Base-by-base conservation (phyloP, 306 rosid genomes). In the Fagus crenata region DNA sequence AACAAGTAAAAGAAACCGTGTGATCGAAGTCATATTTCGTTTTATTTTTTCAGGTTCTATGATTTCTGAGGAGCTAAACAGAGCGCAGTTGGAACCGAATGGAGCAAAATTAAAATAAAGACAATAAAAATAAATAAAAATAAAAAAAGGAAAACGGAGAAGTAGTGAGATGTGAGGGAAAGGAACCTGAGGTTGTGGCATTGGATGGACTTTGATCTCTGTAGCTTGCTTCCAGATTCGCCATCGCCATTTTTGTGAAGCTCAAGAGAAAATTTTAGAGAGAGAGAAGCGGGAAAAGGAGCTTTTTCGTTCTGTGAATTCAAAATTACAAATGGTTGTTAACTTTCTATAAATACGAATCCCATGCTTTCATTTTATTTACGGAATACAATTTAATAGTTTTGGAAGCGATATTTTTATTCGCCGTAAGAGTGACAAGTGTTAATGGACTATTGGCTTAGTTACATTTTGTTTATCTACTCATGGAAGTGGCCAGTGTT, bases 221-320 rank as follows among this genome's bases (percentile, higher is more conserved):
- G 31, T 39, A 65, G 28, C 32, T 39, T 22, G 59, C 35, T 37
- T 17, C 58, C 60, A 31, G 7, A 32, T 51, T 59, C 77, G 73
- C 77, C 85, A 82, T 82, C 77, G 73, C 77, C 85, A 82, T 82
- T 49, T 40, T 49, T 40, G 4, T 56, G 41, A 5, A 81, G 71
- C 59, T 76, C 49, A 8, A 9, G 35, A 60, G 67, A 60, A 65
- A 13, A 2, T 6, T 6, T 1, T 15, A 37, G 31, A 15, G 28
- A 64, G 63, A 69, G 55, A 15, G 59, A 58, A 70, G 81, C 65
- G 77, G 77, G 63, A 22, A 43, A 54, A 12, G 0, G 1, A 14
- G 15, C 42, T 7, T 14, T 3, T 7, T 33, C n/a, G 7, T 7
- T 9, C 7, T 31, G 56, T 41, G 7, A 0, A 46, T 28, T 31